Evolutionary conservation across 164 flowering plant species (phyloP).

Genomic region (Stephania japonica): DNA sequence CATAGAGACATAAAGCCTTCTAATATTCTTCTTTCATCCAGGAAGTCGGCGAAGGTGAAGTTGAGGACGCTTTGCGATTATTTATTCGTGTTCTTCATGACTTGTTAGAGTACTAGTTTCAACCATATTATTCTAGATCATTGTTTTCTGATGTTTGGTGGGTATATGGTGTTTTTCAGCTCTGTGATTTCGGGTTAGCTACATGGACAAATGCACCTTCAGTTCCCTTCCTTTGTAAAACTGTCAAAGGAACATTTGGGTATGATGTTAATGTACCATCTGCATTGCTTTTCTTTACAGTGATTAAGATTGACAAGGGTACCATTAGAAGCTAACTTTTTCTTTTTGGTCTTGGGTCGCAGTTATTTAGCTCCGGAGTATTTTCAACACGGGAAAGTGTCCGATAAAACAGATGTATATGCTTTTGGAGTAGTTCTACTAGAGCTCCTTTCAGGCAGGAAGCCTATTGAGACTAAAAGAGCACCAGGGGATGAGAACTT

Average conservation of each 20-base stretch:
- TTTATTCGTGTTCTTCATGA: not conserved
- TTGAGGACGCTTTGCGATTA: not conserved
- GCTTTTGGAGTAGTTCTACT: slow-evolving; percentile 85
- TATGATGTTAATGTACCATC: slow-evolving; percentile 23
- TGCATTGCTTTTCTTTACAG: not conserved
- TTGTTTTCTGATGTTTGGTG: not conserved
- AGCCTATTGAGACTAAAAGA: slow-evolving; percentile 74
- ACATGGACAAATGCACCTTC: slow-evolving; percentile 91
- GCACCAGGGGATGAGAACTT: slow-evolving; percentile 76
- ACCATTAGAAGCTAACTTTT: not conserved
- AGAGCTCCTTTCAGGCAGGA: slow-evolving; percentile 80
- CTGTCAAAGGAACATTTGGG: slow-evolving; percentile 99
- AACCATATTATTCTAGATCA: not conserved
- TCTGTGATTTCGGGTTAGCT: slow-evolving; percentile 95
- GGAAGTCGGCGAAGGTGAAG: slow-evolving; percentile 67
- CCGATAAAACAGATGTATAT: slow-evolving; percentile 89
- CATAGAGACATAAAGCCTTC: slow-evolving; percentile 96
- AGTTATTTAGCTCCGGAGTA: slow-evolving; percentile 97
- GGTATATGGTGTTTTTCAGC: slow-evolving; percentile 33
- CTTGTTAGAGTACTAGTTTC: not conserved
- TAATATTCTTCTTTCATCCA: slow-evolving; percentile 82
- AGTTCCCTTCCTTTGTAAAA: slow-evolving; percentile 92
- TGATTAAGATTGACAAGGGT: not conserved
- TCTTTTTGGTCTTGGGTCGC: slow-evolving; percentile 15
- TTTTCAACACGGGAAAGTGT: slow-evolving; percentile 93